Evolutionary conservation across 176 grass and related monocot species (phyloP).

Genomic region (Lolium multiflorum): DNA sequence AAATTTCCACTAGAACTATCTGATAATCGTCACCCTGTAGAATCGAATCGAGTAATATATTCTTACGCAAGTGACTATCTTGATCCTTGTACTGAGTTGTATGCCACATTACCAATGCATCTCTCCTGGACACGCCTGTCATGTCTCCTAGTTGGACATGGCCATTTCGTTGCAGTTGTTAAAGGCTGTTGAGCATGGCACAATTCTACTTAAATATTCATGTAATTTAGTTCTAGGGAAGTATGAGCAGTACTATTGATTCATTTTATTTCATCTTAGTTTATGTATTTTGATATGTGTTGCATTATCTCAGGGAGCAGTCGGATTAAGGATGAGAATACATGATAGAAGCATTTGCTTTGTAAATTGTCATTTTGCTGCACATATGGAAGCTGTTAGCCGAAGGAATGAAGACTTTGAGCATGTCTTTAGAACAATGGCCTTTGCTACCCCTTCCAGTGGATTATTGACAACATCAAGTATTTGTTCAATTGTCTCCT

Average conservation of each 20-base stretch:
- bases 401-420: slow-evolving; percentile 94
- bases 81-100: neutral
- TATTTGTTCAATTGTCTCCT: slow-evolving; percentile 41
- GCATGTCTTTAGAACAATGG: slow-evolving; percentile 84
- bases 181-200: neutral
- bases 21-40: neutral
- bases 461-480: slow-evolving; percentile 62
- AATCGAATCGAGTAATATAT: neutral
- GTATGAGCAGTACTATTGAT: neutral
- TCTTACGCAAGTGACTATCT: neutral
- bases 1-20: neutral
- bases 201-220: slow-evolving; percentile 24
- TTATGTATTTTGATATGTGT: slow-evolving; percentile 45
- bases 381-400: slow-evolving; percentile 89
- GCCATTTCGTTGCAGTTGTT: neutral
- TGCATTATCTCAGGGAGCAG: slow-evolving; percentile 70
- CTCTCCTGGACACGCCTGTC: slow-evolving; percentile 12
- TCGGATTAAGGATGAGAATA: slow-evolving; percentile 91
- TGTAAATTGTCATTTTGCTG: slow-evolving; percentile 98
- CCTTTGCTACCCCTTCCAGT: slow-evolving; percentile 55
- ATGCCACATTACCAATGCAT: neutral
- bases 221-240: slow-evolving; percentile 5
- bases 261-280: neutral
- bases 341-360: slow-evolving; percentile 76
- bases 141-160: slow-evolving; percentile 4